Evolutionary conservation across 441 rosid genomes (phyloP), one percentile per base, ranked within the genome.

Genomic region (California macrophylla): DNA sequence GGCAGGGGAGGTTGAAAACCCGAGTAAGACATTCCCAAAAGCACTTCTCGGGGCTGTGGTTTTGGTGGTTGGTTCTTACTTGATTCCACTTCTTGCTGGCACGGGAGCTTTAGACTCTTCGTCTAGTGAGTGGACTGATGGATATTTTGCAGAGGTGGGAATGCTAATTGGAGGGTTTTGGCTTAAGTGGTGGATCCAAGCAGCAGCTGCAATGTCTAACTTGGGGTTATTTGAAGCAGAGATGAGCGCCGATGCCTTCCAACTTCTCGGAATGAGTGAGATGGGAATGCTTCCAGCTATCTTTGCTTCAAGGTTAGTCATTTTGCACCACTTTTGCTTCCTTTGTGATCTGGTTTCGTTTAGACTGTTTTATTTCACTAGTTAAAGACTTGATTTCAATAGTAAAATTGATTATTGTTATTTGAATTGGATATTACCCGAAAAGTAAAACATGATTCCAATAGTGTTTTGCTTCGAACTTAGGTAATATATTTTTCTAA

Each of bases 151-250:
- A 20, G 90, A 93, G 75, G 98, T 88, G 64, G 98, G 94, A 24
- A 81, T 86, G 84, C 71, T 86, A 80, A 85, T 91, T 6, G 98
- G 98, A 15, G 96, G 98, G 28, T 82, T 78, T 77, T 88, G 96
- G 96, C 90, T 90, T 23, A 90, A 80, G 67, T 84, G 90, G 74
- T 92, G 98, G 96, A 85, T 91, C 69, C 98, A 93, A 81, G 97
- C 91, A 4, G 94, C 98, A 78, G 84, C 98, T 38, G 97, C 96
- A 0, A 83, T 85, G 90, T 91, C 98, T 1, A 93, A 93, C 69
- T 69, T 93, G 72, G 98, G 98, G 12, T 75, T 93, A 79, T 93
- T 91, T 82, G 94, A 88, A 81, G 98, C 98, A 1, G 98, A 93
- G 79, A 91, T 93, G 98, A 93, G 98, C 66, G 85, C 82, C 20